A percentile compares a stretch with the other conserved stretches of the same genome.
phyloP scores from a whole-genome alignment of 129 eudicot genomes.

The Rutidosis leptorrhynchoides region DNA sequence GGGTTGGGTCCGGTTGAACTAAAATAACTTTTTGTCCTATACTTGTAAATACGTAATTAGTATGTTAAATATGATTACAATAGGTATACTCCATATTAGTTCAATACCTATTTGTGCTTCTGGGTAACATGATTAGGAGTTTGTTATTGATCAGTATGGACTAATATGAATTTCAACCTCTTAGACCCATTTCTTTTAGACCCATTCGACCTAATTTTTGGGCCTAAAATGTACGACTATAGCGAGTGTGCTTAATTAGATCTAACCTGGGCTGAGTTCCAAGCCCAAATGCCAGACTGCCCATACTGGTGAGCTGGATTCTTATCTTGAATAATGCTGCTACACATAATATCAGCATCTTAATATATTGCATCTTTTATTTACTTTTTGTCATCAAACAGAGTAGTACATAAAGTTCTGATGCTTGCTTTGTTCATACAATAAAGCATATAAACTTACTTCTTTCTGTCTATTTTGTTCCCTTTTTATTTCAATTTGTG shows the following conservation, averaged over 20 bases:
- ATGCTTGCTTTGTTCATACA: conserved; percentile 23
- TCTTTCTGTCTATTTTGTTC: conserved; percentile 6
- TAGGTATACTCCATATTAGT: background rate
- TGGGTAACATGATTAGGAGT: background rate
- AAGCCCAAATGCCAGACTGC: conserved; percentile 25
- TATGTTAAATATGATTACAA: background rate
- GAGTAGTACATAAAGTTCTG: conserved; percentile 24
- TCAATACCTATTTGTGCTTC: background rate
- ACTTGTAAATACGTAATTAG: background rate
- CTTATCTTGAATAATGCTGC: background rate
- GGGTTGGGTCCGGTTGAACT: background rate
- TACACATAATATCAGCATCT: background rate
- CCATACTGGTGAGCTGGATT: conserved; percentile 13
- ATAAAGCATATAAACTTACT: conserved; percentile 15
- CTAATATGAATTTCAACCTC: background rate
- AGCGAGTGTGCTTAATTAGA: conserved; percentile 1
- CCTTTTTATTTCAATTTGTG: conserved; percentile 2
- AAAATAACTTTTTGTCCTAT: too few species aligned
- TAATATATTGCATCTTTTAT: background rate
- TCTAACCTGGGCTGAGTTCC: conserved; percentile 10
- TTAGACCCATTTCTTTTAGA: background rate
- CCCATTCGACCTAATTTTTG: background rate
- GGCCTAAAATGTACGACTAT: background rate
- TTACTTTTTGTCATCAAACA: conserved; percentile 11
- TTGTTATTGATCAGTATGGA: too few species aligned